Conservation (phyloP, 1,284 basidiomycete species). For the Ceratobasidium sp. region DNA sequence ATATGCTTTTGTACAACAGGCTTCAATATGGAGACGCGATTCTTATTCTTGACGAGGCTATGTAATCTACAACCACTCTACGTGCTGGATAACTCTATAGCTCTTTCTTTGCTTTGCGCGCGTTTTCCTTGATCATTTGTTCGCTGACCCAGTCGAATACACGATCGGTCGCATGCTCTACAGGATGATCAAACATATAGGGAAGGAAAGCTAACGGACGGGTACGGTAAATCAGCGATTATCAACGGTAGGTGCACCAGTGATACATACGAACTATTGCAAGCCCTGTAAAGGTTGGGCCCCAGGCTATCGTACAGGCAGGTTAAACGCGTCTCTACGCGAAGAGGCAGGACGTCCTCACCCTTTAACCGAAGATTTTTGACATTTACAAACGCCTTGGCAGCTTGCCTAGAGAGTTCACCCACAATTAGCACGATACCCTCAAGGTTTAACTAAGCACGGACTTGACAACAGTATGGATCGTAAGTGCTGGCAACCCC, state of each 20-base stretch:
- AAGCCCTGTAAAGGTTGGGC: constrained; percentile 78
- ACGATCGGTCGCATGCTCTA: constrained; percentile 72
- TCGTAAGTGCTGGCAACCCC: constrained; percentile 82
- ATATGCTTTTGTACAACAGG: not conserved
- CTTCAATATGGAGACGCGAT: not conserved
- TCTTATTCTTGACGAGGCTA: constrained; percentile 15
- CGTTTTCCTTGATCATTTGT: constrained; percentile 51
- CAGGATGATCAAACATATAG: constrained; percentile 85
- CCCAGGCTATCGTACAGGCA: constrained; percentile 64
- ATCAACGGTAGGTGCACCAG: constrained; percentile 64
- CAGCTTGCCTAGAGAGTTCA: constrained; percentile 65
- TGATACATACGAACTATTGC: constrained; percentile 55
- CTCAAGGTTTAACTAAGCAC: constrained; percentile 9
- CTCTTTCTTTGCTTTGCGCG: constrained; percentile 47
- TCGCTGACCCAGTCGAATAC: constrained; percentile 74
- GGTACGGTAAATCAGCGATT: not conserved
- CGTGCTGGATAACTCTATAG: constrained; percentile 40
- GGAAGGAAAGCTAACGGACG: constrained; percentile 67
- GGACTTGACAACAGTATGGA: constrained; percentile 79
- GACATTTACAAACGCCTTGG: constrained; percentile 75
- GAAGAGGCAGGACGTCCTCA: constrained; percentile 14
- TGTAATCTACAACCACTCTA: constrained; percentile 41
- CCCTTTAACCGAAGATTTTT: constrained; percentile 68
- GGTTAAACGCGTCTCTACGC: not conserved
- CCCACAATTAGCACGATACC: not conserved